A percentile compares a stretch with the other conserved stretches of the same genome.
Conservation (phyloP, 176 grass and related monocot genomes). For the Pontederia crassipes region DNA sequence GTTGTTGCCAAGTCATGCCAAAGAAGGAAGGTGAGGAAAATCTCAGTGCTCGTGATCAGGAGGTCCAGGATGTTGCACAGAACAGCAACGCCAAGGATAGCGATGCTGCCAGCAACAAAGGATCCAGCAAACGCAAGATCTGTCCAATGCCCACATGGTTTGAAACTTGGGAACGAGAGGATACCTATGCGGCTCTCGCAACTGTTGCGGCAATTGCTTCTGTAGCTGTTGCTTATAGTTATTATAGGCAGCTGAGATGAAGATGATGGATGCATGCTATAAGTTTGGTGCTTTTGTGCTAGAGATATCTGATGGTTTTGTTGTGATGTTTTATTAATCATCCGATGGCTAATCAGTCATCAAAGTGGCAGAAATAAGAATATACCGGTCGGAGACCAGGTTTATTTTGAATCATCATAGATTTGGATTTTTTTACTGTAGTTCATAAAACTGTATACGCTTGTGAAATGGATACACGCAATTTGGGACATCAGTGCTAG, state of each 20-base stretch:
- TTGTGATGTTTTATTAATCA: too few species aligned
- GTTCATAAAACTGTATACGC: too few species aligned
- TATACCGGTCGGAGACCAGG: too few species aligned
- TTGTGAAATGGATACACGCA: too few species aligned
- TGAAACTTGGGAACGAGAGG: slow-evolving; percentile 76
- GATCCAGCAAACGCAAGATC: slow-evolving; percentile 25
- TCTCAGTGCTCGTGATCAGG: slow-evolving; percentile 31
- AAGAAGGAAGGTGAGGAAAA: slow-evolving; percentile 38
- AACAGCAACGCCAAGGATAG: slow-evolving; percentile 24
- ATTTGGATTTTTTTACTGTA: too few species aligned
- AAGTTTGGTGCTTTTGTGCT: too few species aligned
- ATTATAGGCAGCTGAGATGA: slow-evolving; percentile 64
- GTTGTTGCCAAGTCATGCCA: slow-evolving; percentile 56
- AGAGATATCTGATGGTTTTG: too few species aligned
- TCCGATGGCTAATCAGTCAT: too few species aligned
- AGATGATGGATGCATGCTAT: neutral
- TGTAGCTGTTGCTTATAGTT: slow-evolving; percentile 55
- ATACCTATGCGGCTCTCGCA: slow-evolving; percentile 72
- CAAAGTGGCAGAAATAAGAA: too few species aligned
- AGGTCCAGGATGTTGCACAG: slow-evolving; percentile 20
- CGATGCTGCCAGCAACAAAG: slow-evolving; percentile 23
- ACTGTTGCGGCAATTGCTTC: slow-evolving; percentile 55
- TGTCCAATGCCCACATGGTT: slow-evolving; percentile 72
- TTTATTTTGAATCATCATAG: too few species aligned
- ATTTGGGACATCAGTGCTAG: too few species aligned